Conservation (phyloP, 345 rosid species). For the Gossypium rotundifolium region DNA sequence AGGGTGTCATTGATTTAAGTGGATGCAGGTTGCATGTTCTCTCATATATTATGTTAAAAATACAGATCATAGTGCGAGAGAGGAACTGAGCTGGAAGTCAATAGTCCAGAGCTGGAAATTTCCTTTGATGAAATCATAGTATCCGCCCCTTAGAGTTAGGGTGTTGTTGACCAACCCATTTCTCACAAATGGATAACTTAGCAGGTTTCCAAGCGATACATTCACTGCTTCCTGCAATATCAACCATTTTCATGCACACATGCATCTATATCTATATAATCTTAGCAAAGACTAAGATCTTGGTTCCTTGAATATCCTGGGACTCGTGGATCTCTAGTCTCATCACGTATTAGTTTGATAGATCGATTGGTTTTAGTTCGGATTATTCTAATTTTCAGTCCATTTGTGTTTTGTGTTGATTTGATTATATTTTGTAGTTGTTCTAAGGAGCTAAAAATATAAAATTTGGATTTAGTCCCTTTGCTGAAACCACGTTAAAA, state of each 20-base stretch:
- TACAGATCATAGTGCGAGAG: constrained; percentile 69
- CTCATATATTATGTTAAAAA: constrained; percentile 14
- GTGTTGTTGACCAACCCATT: constrained; percentile 78
- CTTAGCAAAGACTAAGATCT: too few relatives aligned
- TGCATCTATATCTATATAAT: too few relatives aligned
- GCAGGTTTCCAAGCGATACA: constrained; percentile 76
- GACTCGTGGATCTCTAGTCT: too few relatives aligned
- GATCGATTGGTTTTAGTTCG: too few relatives aligned
- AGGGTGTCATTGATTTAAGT: constrained; percentile 5
- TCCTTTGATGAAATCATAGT: constrained; percentile 81
- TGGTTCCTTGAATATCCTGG: too few relatives aligned
- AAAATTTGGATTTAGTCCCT: too few relatives aligned
- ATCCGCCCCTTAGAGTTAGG: constrained; percentile 72
- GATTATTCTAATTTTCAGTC: too few relatives aligned
- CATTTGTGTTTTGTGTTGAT: too few relatives aligned
- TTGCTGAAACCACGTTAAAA: too few relatives aligned
- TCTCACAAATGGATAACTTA: constrained; percentile 92
- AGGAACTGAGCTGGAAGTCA: constrained; percentile 53
- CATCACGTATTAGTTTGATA: too few relatives aligned
- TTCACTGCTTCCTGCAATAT: constrained; percentile 83
- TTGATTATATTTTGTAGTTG: too few relatives aligned
- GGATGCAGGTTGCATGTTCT: neutral
- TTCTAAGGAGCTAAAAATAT: too few relatives aligned
- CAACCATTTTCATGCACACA: neutral
- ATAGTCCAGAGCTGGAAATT: constrained; percentile 94